Evolutionary conservation across 352 stramenopile species (phyloP).

Genomic region (Saprolegnia diclina): DNA sequence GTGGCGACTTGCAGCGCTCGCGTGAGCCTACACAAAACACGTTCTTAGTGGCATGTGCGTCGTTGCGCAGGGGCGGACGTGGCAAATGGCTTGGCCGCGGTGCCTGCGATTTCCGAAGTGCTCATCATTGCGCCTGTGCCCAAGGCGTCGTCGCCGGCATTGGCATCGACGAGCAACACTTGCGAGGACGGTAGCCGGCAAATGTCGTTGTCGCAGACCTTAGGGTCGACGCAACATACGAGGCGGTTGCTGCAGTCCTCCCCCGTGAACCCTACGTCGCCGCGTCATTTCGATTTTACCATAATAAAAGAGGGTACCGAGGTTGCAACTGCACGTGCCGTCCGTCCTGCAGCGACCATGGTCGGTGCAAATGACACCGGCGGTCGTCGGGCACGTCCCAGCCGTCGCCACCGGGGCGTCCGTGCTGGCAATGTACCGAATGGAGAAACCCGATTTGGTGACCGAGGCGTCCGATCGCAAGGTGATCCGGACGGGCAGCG

Average conservation of each 20-base stretch:
- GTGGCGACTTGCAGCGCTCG: conserved; percentile 38
- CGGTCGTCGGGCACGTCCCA: conserved; percentile 36
- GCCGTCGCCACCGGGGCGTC: conserved; percentile 12
- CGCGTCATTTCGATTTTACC: neutral
- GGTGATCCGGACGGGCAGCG: conserved; percentile 32
- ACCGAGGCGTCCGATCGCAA: conserved; percentile 46
- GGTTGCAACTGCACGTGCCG: conserved; percentile 45
- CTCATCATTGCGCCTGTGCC: conserved; percentile 56
- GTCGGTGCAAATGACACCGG: conserved; percentile 33
- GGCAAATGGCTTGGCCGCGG: conserved; percentile 37
- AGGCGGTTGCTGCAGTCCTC: conserved; percentile 63
- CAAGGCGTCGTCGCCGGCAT: conserved; percentile 45
- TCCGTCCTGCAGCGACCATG: conserved; percentile 34
- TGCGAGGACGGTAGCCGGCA: conserved; percentile 35
- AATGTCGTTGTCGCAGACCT: conserved; percentile 35
- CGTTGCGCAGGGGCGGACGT: neutral
- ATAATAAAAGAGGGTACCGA: neutral
- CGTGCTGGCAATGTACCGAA: conserved; percentile 43
- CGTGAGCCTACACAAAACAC: conserved; percentile 36
- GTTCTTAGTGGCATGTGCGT: conserved; percentile 22
- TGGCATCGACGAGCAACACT: conserved; percentile 48
- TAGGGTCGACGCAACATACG: conserved; percentile 44
- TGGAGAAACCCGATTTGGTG: conserved; percentile 37
- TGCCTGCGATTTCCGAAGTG: conserved; percentile 40
- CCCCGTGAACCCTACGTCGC: conserved; percentile 51